These are phyloP conservation scores for Pyrus pyrifolia DNA, from an alignment of 306 rosid genomes.

Conservation along the genomic window DNA sequence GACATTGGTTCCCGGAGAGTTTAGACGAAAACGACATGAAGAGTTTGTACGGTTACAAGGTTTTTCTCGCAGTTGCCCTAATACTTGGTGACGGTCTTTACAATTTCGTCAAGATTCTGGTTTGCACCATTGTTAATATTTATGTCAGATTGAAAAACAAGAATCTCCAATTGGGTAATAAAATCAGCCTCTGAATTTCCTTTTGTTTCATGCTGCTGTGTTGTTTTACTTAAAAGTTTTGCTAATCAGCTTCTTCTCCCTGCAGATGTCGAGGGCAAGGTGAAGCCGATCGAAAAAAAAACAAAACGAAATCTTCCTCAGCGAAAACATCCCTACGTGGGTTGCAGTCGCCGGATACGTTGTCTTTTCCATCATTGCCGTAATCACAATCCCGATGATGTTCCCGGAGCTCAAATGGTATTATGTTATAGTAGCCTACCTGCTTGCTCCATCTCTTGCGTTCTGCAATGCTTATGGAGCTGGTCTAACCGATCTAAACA, in stretches of 20 bases:
- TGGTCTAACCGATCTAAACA: slow-evolving; percentile 90
- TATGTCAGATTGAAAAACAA: slow-evolving; percentile 22
- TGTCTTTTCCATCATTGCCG: slow-evolving; percentile 30
- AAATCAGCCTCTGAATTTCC: background rate
- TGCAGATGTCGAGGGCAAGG: slow-evolving; percentile 22
- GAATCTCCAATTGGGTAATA: slow-evolving; percentile 21
- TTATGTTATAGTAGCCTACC: slow-evolving; percentile 31
- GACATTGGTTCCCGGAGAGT: slow-evolving; percentile 67
- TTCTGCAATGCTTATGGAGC: slow-evolving; percentile 94
- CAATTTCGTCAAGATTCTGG: slow-evolving; percentile 61
- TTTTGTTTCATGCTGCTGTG: background rate
- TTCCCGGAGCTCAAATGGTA: slow-evolving; percentile 57
- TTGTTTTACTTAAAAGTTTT: background rate
- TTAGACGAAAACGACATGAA: slow-evolving; percentile 75
- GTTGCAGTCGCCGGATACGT: slow-evolving; percentile 28
- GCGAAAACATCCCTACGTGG: slow-evolving; percentile 69
- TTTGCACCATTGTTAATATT: slow-evolving; percentile 36
- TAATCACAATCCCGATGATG: slow-evolving; percentile 50
- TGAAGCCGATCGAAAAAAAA: slow-evolving; percentile 26
- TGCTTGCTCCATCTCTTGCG: slow-evolving; percentile 82
- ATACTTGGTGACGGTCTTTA: slow-evolving; percentile 84
- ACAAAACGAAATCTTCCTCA: slow-evolving; percentile 49
- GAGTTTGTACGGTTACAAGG: slow-evolving; percentile 91
- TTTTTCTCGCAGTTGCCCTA: slow-evolving; percentile 66
- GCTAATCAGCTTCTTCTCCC: background rate